phyloP scores from a whole-genome alignment of 495 filamentous ascomycete species.

The Aspergillus ostianus region DNA sequence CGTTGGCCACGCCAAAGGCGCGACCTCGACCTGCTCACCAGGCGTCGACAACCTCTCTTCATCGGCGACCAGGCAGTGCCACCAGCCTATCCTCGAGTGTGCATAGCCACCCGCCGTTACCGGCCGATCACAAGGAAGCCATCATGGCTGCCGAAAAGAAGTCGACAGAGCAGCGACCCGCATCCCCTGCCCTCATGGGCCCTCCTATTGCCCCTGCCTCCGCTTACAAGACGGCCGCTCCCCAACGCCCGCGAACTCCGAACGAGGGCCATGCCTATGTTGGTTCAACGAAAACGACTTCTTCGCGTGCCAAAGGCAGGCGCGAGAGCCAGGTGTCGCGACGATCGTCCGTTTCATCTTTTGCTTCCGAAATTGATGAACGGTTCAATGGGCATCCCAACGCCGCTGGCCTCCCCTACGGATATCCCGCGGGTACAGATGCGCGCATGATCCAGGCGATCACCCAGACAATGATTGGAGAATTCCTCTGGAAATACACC shows the following conservation, averaged over 20 bases:
- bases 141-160: slow-evolving; percentile 75
- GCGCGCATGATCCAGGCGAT: slow-evolving; percentile 99
- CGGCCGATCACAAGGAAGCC: slow-evolving; percentile 74
- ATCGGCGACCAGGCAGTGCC: slow-evolving; percentile 66
- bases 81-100: slow-evolving; percentile 54
- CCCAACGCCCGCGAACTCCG: slow-evolving; percentile 70
- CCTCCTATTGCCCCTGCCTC: slow-evolving; percentile 83
- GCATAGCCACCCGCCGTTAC: slow-evolving; percentile 68
- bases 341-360: slow-evolving; percentile 89
- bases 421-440: slow-evolving; percentile 64
- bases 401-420: slow-evolving; percentile 56
- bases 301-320: slow-evolving; percentile 38
- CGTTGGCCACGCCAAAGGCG: slow-evolving; percentile 40
- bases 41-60: slow-evolving; percentile 30
- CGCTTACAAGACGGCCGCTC: slow-evolving; percentile 55
- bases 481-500: slow-evolving; percentile 98
- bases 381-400: slow-evolving; percentile 74
- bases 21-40: slow-evolving; percentile 38
- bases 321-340: slow-evolving; percentile 60
- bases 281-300: slow-evolving; percentile 55
- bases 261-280: slow-evolving; percentile 44
- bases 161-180: slow-evolving; percentile 44
- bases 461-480: slow-evolving; percentile 99
- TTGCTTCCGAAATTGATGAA: slow-evolving; percentile 87
- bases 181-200: slow-evolving; percentile 65